Base-by-base conservation (phyloP, 164 flowering plant species). In the Saururus chinensis region DNA sequence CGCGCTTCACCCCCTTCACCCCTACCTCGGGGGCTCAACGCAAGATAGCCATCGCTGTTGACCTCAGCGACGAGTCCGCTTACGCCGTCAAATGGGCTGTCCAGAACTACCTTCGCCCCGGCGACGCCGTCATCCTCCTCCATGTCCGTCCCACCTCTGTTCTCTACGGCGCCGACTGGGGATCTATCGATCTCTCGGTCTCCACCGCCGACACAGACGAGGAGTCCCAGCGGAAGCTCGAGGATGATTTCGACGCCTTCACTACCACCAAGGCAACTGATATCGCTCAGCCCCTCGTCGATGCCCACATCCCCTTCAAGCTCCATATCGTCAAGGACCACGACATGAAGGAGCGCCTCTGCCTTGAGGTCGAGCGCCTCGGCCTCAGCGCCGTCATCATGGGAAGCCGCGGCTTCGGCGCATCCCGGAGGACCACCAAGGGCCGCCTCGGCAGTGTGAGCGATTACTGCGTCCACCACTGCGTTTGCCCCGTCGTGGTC, bases 161-260 rank as follows among this genome's bases (percentile, higher is more conserved):
- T 62, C 89, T 87, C 51, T 84, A 82, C 70, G 95, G 95, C 51
- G 91, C 91, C 30, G 95, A 87, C 35, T 85, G 91, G 91, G 95
- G 95, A 35, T 71, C 86, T 30, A 58, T 79, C 53, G 73, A 70
- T 57, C 71, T 70, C 56, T 66, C 82, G 22, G 65, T 70, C 51
- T 65, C 66, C n/a, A 40, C 48, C 49, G 49, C 49, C 12, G 49
- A 42, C 49, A 42, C 49, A 23, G 66, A 59, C 51, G 80, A 75
- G 26, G 79, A 77, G 61, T 69, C 79, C 0, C 73, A 76, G 68
- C 81, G 72, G 71, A 79, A 81, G 70, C 75, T 81, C 4, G 87
- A 86, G 57, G 82, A 81, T 37, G 86, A 85, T 16, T 83, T 79
- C 70, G 83, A 84, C 55, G 65, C 59, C 30, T 79, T 85, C 71